These are phyloP conservation scores for Lomentospora prolificans DNA, from an alignment of 2,329 filamentous ascomycete genomes.

Conservation along the genomic window DNA sequence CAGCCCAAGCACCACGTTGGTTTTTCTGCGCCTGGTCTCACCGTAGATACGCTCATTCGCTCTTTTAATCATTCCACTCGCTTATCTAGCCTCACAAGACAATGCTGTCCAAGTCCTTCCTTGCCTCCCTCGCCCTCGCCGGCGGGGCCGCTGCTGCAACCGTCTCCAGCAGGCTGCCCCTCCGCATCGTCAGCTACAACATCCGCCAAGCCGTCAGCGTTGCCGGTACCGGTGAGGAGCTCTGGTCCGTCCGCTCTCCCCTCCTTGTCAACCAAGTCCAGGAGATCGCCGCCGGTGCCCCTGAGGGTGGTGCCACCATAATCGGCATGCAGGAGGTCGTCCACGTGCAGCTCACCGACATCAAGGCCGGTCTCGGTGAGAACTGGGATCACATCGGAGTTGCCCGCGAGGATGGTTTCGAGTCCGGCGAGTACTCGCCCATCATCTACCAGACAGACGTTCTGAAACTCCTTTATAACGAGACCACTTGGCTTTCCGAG, in stretches of 20 bases:
- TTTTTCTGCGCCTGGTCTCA: too few relatives aligned
- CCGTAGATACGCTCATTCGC: too few relatives aligned
- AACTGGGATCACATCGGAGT: constrained; percentile 54
- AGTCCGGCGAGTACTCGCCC: constrained; percentile 68
- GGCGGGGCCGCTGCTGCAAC: too few relatives aligned
- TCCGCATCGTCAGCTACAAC: constrained; percentile 54
- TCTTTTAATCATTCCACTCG: too few relatives aligned
- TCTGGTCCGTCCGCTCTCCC: constrained; percentile 47
- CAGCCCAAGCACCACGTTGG: too few relatives aligned
- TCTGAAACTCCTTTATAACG: constrained; percentile 49
- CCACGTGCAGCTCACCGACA: constrained; percentile 48
- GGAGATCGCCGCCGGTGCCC: constrained; percentile 36
- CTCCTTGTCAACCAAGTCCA: constrained; percentile 46
- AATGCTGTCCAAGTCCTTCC: too few relatives aligned
- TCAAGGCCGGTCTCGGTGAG: constrained; percentile 42
- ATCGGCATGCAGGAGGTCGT: constrained; percentile 64
- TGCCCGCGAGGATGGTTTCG: constrained; percentile 54
- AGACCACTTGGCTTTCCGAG: constrained; percentile 66
- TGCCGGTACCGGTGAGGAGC: constrained; percentile 46
- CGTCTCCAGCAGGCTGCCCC: too few relatives aligned
- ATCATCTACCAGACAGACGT: constrained; percentile 58
- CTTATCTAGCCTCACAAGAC: too few relatives aligned
- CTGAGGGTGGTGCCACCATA: constrained; percentile 25
- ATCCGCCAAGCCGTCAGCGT: constrained; percentile 47
- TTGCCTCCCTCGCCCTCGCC: too few relatives aligned